Conservation (phyloP, 164 flowering plant genomes). For the Chimonanthus praecox region DNA sequence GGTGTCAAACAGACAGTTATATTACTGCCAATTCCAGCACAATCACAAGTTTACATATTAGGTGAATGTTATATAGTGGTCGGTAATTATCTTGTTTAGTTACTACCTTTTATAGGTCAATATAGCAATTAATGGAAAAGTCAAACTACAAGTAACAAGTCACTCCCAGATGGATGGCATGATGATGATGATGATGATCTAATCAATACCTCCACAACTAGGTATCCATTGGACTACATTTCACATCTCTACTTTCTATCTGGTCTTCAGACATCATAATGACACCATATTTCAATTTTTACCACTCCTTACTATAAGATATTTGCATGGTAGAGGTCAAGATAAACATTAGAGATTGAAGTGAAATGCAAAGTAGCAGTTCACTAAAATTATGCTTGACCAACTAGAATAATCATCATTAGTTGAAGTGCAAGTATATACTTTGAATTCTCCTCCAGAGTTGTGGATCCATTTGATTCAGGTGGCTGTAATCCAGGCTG, state of each 20-base stretch:
- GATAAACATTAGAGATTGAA: not conserved
- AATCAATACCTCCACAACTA: not conserved
- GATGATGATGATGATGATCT: not conserved
- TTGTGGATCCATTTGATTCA: constrained; percentile 48
- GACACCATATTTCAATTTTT: not conserved
- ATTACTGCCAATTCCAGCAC: too few species aligned
- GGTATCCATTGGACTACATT: not conserved
- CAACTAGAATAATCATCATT: not conserved
- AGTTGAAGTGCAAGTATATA: constrained; percentile 21
- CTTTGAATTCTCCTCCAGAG: constrained; percentile 69
- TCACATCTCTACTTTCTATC: not conserved
- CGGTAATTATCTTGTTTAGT: too few species aligned
- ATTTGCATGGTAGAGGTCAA: not conserved
- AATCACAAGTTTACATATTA: too few species aligned
- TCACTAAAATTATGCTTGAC: not conserved
- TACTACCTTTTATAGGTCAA: not conserved
- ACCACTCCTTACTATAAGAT: not conserved
- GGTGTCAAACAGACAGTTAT: too few species aligned
- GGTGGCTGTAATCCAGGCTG: constrained; percentile 60
- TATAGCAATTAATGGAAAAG: not conserved
- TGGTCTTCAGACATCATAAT: not conserved
- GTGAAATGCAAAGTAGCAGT: not conserved
- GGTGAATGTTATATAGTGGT: too few species aligned
- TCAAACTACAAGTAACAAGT: not conserved
- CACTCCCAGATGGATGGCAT: not conserved